These are phyloP conservation scores for Rhodotorula babjevae DNA, from an alignment of 768 basidiomycete species.

Conservation along the genomic window DNA sequence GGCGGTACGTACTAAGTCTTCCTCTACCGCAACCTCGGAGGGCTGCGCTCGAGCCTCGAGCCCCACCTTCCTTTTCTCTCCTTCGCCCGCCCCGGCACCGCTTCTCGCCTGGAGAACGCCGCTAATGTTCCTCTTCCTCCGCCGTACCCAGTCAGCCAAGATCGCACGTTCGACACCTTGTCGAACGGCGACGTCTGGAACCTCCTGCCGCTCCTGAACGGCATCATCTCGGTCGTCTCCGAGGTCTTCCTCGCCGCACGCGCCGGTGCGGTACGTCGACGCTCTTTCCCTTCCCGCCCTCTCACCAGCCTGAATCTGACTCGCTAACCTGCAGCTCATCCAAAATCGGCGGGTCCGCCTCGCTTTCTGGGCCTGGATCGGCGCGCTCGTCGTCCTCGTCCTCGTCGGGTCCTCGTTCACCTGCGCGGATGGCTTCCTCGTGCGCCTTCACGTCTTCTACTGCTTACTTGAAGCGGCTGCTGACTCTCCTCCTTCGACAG, in stretches of 20 bases:
- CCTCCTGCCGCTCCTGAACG: slow-evolving; percentile 4
- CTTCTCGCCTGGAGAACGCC: too few species aligned
- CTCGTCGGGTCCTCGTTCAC: background rate
- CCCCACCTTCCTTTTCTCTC: too few species aligned
- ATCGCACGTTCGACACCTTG: background rate
- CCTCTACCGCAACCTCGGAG: too few species aligned
- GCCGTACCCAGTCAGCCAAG: background rate
- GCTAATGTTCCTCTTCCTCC: too few species aligned
- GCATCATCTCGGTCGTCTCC: background rate
- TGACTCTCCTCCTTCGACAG: too few species aligned
- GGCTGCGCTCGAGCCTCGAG: too few species aligned
- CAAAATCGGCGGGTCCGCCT: background rate
- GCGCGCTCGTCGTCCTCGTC: background rate
- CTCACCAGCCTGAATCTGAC: too few species aligned
- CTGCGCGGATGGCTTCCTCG: background rate
- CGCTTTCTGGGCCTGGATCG: slow-evolving; percentile 12
- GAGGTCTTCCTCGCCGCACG: background rate
- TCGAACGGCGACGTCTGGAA: background rate
- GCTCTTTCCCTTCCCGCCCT: background rate
- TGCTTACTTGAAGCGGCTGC: too few species aligned
- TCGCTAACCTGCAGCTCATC: slow-evolving; percentile 11
- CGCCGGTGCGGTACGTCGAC: slow-evolving; percentile 11
- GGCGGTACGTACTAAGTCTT: background rate
- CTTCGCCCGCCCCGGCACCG: too few species aligned
- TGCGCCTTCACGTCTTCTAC: background rate